These are phyloP conservation scores for Blastomyces percursus DNA, from an alignment of 2,329 filamentous ascomycete genomes.

Conservation along the genomic window DNA sequence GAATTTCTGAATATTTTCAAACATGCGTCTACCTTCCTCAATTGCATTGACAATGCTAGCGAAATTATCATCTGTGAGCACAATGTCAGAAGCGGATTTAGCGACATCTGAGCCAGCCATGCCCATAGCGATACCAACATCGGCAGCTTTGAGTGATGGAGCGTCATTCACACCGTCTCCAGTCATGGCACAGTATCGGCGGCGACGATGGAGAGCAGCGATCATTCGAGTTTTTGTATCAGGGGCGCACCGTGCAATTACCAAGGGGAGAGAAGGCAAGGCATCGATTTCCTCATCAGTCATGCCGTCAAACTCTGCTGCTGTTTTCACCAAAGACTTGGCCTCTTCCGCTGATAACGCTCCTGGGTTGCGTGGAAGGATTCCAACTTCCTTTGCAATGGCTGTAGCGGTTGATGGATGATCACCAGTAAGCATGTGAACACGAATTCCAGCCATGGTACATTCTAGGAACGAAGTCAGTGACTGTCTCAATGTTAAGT, in stretches of 20 bases:
- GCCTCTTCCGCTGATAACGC: conserved; percentile 37
- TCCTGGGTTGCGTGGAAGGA: conserved; percentile 38
- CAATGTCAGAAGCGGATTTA: conserved; percentile 59
- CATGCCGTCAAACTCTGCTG: conserved; percentile 45
- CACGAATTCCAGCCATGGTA: conserved; percentile 44
- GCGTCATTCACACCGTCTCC: conserved; percentile 83
- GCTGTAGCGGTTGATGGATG: conserved; percentile 47
- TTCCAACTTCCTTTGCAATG: conserved; percentile 48
- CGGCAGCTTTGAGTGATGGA: conserved; percentile 65
- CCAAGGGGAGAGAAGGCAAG: conserved; percentile 63
- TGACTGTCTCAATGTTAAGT: not conserved
- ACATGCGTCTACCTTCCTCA: conserved; percentile 72
- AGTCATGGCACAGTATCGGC: conserved; percentile 73
- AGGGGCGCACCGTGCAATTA: conserved; percentile 74
- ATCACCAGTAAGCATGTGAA: conserved; percentile 50
- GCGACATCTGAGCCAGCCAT: conserved; percentile 71
- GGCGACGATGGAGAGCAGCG: conserved; percentile 67
- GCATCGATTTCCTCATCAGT: conserved; percentile 48
- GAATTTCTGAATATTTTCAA: conserved; percentile 78
- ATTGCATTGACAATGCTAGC: conserved; percentile 75
- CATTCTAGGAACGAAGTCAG: conserved; percentile 26
- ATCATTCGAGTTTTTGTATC: conserved; percentile 88
- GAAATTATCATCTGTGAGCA: conserved; percentile 69
- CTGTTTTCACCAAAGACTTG: conserved; percentile 44
- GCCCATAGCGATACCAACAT: conserved; percentile 88